These are phyloP conservation scores for Verticillium albo-atrum DNA, from an alignment of 2,329 filamentous ascomycete genomes.

Conservation along the genomic window DNA sequence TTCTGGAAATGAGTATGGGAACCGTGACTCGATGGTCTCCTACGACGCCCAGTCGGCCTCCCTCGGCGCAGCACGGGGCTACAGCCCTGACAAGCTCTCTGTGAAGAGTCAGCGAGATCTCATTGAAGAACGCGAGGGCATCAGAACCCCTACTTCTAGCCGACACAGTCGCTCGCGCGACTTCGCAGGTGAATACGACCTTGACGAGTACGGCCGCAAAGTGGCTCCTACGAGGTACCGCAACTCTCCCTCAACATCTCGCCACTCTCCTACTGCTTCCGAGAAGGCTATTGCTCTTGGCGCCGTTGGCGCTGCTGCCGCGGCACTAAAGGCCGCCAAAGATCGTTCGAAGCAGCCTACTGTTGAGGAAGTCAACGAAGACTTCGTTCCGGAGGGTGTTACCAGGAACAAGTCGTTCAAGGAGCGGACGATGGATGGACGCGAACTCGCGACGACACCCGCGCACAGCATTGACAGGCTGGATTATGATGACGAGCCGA, in stretches of 20 bases:
- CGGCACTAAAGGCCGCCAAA: slow-evolving; percentile 45
- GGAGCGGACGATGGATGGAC: slow-evolving; percentile 55
- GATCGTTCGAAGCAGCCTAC: slow-evolving; percentile 36
- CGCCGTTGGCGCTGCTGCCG: slow-evolving; percentile 49
- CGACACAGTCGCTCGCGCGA: slow-evolving; percentile 38
- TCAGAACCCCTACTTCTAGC: slow-evolving; percentile 26
- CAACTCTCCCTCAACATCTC: slow-evolving; percentile 49
- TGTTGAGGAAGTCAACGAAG: slow-evolving; percentile 25
- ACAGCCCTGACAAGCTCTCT: slow-evolving; percentile 38
- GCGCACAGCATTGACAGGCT: slow-evolving; percentile 55
- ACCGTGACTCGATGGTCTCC: slow-evolving; percentile 31
- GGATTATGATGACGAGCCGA: slow-evolving; percentile 46
- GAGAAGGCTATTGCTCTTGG: slow-evolving; percentile 54
- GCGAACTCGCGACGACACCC: slow-evolving; percentile 50
- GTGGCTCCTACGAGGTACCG: slow-evolving; percentile 39
- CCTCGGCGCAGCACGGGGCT: slow-evolving; percentile 24
- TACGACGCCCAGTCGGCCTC: slow-evolving; percentile 23
- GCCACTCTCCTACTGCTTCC: slow-evolving; percentile 49
- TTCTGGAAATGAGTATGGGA: slow-evolving; percentile 41
- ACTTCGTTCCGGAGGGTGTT: slow-evolving; percentile 46
- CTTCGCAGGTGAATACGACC: slow-evolving; percentile 49
- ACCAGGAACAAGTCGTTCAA: slow-evolving; percentile 62
- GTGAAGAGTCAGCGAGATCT: slow-evolving; percentile 32
- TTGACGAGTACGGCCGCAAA: slow-evolving; percentile 55
- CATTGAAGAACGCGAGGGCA: slow-evolving; percentile 33